Evolutionary conservation across 164 flowering plant species (phyloP).

Genomic region (Dillenia turbinata): DNA sequence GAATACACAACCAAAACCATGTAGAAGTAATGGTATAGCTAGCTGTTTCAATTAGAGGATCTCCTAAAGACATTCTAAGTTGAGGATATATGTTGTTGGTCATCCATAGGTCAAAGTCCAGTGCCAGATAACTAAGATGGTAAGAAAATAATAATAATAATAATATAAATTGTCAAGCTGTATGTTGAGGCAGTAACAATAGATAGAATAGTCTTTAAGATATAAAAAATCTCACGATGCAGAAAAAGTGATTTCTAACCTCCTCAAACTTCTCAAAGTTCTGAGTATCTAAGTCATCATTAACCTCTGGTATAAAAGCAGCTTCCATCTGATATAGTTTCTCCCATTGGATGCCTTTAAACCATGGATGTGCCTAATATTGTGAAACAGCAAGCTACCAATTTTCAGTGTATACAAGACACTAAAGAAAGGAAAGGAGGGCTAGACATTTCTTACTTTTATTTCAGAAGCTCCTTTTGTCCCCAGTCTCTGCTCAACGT

Average conservation of each 20-base stretch:
- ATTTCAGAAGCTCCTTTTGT: slow-evolving; percentile 65
- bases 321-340: slow-evolving; percentile 38
- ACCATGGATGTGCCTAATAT: slow-evolving; percentile 38
- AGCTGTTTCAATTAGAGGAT: no score
- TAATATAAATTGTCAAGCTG: neutral
- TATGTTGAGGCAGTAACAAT: no score
- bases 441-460: slow-evolving; percentile 20
- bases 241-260: slow-evolving; percentile 16
- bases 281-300: slow-evolving; percentile 40
- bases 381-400: slow-evolving; percentile 5
- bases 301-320: slow-evolving; percentile 43
- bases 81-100: no score
- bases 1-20: no score
- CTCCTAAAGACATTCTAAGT: no score
- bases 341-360: slow-evolving; percentile 33
- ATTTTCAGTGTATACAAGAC: neutral
- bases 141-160: no score
- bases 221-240: neutral
- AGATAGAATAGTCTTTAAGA: neutral
- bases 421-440: neutral
- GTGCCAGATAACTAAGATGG: neutral
- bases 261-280: slow-evolving; percentile 41
- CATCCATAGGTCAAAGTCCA: no score
- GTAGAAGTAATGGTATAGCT: no score
- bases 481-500: slow-evolving; percentile 63